A percentile compares a stretch with the other conserved stretches of the same genome.
These are phyloP conservation scores for Wickerhamiella slavikovae DNA, from an alignment of 805 yeast species.

Conservation along the genomic window DNA sequence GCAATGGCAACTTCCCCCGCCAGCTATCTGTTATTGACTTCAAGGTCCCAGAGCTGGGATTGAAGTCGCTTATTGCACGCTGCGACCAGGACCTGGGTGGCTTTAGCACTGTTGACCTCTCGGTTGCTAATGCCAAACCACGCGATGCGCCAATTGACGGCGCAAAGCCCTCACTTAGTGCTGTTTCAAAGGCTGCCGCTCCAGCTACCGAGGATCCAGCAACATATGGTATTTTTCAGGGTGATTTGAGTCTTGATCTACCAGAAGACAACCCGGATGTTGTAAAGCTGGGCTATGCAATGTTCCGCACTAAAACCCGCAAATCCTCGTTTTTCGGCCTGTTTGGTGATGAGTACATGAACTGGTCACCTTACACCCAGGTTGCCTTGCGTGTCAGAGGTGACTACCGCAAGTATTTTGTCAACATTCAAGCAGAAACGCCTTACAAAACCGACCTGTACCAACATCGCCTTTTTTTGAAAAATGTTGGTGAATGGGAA, in stretches of 20 bases:
- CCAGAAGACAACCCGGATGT: slow-evolving; percentile 48
- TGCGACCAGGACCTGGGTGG: slow-evolving; percentile 68
- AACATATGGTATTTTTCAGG: slow-evolving; percentile 42
- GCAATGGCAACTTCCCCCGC: too few species aligned
- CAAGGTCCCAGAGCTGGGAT: slow-evolving; percentile 24
- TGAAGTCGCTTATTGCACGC: slow-evolving; percentile 33
- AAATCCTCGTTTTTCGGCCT: slow-evolving; percentile 23
- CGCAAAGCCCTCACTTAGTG: neutral
- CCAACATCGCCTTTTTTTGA: slow-evolving; percentile 60
- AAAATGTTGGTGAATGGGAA: slow-evolving; percentile 63
- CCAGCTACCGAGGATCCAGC: slow-evolving; percentile 1
- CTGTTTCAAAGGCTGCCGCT: neutral
- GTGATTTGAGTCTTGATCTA: slow-evolving; percentile 44
- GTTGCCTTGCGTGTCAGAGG: slow-evolving; percentile 54
- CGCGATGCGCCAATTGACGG: neutral
- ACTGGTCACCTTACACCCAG: slow-evolving; percentile 43
- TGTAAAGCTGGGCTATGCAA: slow-evolving; percentile 48
- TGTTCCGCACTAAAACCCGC: slow-evolving; percentile 63
- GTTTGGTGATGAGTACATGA: slow-evolving; percentile 33
- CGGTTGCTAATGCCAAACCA: slow-evolving; percentile 14
- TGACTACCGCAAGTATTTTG: slow-evolving; percentile 51
- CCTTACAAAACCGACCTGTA: slow-evolving; percentile 59
- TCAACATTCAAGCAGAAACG: slow-evolving; percentile 65
- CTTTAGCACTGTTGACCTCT: slow-evolving; percentile 41
- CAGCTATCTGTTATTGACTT: slow-evolving; percentile 36